phyloP scores from a whole-genome alignment of 2,329 filamentous ascomycete genomes.

The Orbilia javanica region DNA sequence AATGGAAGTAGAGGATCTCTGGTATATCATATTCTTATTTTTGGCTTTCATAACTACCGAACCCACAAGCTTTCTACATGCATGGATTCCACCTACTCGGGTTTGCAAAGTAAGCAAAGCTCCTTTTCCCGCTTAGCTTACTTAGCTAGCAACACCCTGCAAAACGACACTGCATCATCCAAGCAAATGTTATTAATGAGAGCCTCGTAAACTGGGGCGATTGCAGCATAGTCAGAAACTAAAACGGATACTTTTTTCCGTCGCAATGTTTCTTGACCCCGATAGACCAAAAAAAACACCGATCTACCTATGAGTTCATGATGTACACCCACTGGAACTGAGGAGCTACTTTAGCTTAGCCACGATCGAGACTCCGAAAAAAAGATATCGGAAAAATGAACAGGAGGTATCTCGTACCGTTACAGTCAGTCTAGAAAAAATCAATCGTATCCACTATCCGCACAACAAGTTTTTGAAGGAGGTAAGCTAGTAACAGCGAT shows the following conservation, averaged over 20 bases:
- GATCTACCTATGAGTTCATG: conserved; percentile 6
- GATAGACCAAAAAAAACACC: conserved; percentile 13
- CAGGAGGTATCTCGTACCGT: conserved; percentile 26
- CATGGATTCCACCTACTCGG: conserved; percentile 47
- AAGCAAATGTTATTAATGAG: conserved; percentile 46
- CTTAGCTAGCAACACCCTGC: conserved; percentile 44
- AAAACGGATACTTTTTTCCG: conserved; percentile 54
- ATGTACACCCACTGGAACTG: conserved; percentile 10
- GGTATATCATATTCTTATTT: conserved; percentile 57
- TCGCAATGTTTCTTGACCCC: conserved; percentile 45
- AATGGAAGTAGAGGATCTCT: conserved; percentile 46
- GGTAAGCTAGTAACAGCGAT: conserved; percentile 44
- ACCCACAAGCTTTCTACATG: conserved; percentile 48
- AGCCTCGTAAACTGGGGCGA: conserved; percentile 41
- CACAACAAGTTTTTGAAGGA: conserved; percentile 1
- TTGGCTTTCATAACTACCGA: conserved; percentile 57
- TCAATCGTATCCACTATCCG: conserved; percentile 19
- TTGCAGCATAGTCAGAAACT: conserved; percentile 23
- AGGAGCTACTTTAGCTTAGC: conserved; percentile 14
- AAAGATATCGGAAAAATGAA: conserved; percentile 32
- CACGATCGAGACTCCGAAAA: conserved; percentile 32
- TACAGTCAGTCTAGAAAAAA: conserved; percentile 39
- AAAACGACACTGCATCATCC: conserved; percentile 30
- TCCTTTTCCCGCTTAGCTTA: conserved; percentile 53
- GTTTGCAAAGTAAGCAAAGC: conserved; percentile 56